These are phyloP conservation scores for Monotropa hypopitys DNA, from an alignment of 179 eudicot species.

Conservation along the genomic window DNA sequence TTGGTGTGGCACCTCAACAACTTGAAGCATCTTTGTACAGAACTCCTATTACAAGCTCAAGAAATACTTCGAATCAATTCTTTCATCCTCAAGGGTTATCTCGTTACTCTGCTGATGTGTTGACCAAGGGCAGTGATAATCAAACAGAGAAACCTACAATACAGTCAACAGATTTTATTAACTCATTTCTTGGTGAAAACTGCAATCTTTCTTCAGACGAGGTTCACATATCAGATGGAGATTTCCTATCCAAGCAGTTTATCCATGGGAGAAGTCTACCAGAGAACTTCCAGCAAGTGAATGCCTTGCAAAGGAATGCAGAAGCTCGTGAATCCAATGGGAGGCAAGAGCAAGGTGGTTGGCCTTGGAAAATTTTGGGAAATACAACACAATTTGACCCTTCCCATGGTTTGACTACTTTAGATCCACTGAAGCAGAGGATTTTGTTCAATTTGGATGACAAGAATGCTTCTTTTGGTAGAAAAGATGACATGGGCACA, in stretches of 20 bases:
- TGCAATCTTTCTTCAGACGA: slow-evolving; percentile 16
- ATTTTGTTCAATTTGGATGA: slow-evolving; percentile 30
- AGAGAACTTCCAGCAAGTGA: slow-evolving; percentile 15
- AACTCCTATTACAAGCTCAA: slow-evolving; percentile 14
- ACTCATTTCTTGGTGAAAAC: slow-evolving; percentile 14
- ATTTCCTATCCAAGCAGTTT: slow-evolving; percentile 12
- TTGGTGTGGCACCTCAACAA: slow-evolving; percentile 14
- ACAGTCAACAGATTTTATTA: slow-evolving; percentile 14
- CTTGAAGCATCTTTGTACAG: slow-evolving; percentile 23
- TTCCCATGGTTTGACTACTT: slow-evolving; percentile 17
- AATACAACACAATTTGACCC: neutral
- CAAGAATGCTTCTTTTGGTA: slow-evolving; percentile 21
- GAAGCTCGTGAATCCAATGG: slow-evolving; percentile 11
- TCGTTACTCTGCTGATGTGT: slow-evolving; percentile 10
- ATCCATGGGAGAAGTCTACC: slow-evolving; percentile 14
- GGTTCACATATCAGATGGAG: slow-evolving; percentile 13
- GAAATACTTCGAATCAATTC: slow-evolving; percentile 16
- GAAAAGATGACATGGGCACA: slow-evolving; percentile 4
- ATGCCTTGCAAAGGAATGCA: slow-evolving; percentile 11
- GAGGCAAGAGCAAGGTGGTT: slow-evolving; percentile 25
- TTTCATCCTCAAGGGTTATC: slow-evolving; percentile 23
- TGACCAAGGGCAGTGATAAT: slow-evolving; percentile 11
- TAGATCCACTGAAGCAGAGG: slow-evolving; percentile 42
- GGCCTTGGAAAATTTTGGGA: slow-evolving; percentile 10
- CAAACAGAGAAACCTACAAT: slow-evolving; percentile 16